Evolutionary conservation across 805 yeast species (phyloP).

Genomic region (Yarrowia sp.): DNA sequence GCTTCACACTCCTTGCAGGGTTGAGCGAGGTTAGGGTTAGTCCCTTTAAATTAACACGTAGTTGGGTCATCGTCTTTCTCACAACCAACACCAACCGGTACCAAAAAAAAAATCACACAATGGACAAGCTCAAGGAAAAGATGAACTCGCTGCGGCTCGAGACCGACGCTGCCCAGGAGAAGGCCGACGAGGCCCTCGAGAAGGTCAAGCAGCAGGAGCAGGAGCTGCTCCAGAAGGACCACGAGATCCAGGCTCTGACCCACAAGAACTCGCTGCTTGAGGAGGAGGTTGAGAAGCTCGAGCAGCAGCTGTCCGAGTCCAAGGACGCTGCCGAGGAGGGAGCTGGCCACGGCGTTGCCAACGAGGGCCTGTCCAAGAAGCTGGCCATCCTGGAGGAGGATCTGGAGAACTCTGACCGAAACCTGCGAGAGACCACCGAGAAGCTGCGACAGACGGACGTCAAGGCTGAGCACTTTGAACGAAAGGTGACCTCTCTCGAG

Average conservation of each 20-base stretch:
- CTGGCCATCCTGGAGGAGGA: constrained; percentile 85
- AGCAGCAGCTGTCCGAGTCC: constrained; percentile 66
- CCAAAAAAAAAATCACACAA: constrained; percentile 31
- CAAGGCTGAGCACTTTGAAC: constrained; percentile 93
- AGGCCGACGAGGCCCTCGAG: constrained; percentile 80
- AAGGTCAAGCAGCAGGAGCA: constrained; percentile 89
- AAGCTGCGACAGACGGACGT: constrained; percentile 93
- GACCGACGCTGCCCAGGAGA: constrained; percentile 96
- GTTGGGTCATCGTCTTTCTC: constrained; percentile 24
- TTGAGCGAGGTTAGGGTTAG: constrained; percentile 7
- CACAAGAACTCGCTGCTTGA: constrained; percentile 90
- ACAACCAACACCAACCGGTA: constrained; percentile 9
- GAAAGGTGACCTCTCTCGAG: constrained; percentile 89
- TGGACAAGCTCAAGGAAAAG: constrained; percentile 60
- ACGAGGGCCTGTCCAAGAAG: constrained; percentile 89
- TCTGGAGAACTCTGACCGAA: constrained; percentile 84
- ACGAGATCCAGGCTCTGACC: constrained; percentile 87
- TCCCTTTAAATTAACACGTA: constrained; percentile 25
- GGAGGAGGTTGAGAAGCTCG: constrained; percentile 71
- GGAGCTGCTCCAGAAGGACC: constrained; percentile 87
- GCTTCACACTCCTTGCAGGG: constrained; percentile 15
- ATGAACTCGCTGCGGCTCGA: constrained; percentile 85
- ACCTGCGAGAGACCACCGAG: constrained; percentile 88
- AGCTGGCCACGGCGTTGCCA: constrained; percentile 79
- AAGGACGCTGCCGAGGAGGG: constrained; percentile 90